Base-by-base conservation (phyloP, 306 rosid genomes). In the Quercus suber region DNA sequence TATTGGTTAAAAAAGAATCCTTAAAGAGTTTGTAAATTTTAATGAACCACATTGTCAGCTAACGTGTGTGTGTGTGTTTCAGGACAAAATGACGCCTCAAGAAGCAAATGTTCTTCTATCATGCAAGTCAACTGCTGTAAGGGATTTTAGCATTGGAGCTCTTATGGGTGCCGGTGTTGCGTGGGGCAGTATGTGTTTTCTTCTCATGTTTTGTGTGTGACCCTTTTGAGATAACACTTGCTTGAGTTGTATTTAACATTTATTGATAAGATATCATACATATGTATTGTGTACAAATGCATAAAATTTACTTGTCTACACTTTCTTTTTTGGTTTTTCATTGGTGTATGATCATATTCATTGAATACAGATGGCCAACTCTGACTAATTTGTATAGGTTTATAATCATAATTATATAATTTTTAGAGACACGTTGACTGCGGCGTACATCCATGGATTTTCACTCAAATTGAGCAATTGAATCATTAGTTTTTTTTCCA, bases 181-280 rank as follows among this genome's bases (percentile, higher is more conserved):
- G n/a, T 88, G 80, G 90, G 68, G 88, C 71, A 94, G 98, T 93
- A 70, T 79, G 81, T 71, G 28, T 49, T 63, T 63, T 78, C 52
- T 53, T 27, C 37, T 17, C 49, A 14, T 56, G 63, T 64, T 28
- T 59, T 53, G 25, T 49, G 30, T 45, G 5, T 18, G 43, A 30
- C 58, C 28, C 25, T 28, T 69, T 67, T 71, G 45, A 19, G 52
- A 52, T 15, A 55, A 20, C 4, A 10, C 3, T 18, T 73, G 17
- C 18, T 73, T 73, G 25, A 70, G 2, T 43, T 71, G 58, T 51
- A 6, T 14, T 71, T 25, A 15, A 20, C 20, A 10, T n/a, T 49
- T 30, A 25, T 71, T 10, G 21, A 19, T 56, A 41, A n/a, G 23
- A 27, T 7, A 69, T 19, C n/a, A 35, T 18, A 27, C 33, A 21